Percentiles rank a stretch among this genome's conserved stretches.
Conservation (phyloP, 73 alveolate species). For the Paramecium primaurelia region DNA sequence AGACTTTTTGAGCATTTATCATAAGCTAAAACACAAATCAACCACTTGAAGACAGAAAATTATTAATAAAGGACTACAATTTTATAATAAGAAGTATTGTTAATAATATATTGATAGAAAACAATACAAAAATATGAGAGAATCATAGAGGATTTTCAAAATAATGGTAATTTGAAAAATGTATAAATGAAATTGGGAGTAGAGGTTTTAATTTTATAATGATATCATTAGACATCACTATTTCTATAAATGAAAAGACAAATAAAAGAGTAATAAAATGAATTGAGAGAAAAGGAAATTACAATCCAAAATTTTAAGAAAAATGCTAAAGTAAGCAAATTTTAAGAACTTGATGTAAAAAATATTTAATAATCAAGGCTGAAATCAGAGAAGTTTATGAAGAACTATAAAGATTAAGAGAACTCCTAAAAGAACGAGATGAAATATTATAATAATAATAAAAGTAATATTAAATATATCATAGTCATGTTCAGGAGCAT, state of each 20-base stretch:
- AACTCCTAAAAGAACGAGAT: neutral
- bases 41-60: neutral
- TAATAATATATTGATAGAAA: neutral
- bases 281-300: neutral
- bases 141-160: slow-evolving; percentile 39
- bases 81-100: slow-evolving; percentile 14
- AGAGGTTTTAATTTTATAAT: neutral
- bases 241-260: slow-evolving; percentile 26
- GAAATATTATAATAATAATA: neutral
- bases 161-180: slow-evolving; percentile 30
- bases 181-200: slow-evolving; percentile 46
- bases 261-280: slow-evolving; percentile 15
- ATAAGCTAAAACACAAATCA: neutral
- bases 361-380: neutral
- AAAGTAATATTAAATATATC: neutral
- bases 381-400: slow-evolving; percentile 28
- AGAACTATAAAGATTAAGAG: slow-evolving; percentile 24
- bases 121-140: slow-evolving; percentile 28
- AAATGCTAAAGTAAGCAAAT: slow-evolving; percentile 43
- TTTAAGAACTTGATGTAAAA: neutral
- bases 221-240: neutral
- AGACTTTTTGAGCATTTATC: slow-evolving; percentile 19
- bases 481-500: neutral
- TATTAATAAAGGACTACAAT: slow-evolving; percentile 11
- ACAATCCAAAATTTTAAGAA: neutral